These are phyloP conservation scores for Umbelopsis sp. DNA, from an alignment of 192 early-diverging fungal genomes.

Conservation along the genomic window DNA sequence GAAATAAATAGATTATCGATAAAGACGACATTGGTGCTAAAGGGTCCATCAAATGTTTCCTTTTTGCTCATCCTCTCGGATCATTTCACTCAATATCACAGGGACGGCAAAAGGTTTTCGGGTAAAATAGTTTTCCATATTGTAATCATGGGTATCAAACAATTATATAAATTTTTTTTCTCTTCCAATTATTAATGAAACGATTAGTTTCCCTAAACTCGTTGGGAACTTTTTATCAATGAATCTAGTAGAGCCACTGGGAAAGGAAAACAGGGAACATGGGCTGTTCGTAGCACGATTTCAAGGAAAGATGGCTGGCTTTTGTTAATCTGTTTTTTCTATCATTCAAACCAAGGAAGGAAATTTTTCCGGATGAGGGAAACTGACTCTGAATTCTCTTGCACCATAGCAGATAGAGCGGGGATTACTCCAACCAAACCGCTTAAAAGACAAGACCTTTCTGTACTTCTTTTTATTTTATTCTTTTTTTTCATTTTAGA, in stretches of 20 bases:
- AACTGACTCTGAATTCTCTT: conserved; percentile 7
- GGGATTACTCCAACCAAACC: background rate
- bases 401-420: conserved; percentile 17
- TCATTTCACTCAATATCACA: background rate
- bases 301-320: no score
- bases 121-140: conserved; percentile 9
- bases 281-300: background rate
- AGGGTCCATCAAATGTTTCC: background rate
- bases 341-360: background rate
- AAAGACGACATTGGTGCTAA: no score
- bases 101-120: conserved; percentile 21
- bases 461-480: background rate
- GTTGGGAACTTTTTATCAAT: no score
- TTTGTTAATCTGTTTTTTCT: background rate
- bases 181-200: no score
- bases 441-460: conserved; percentile 14
- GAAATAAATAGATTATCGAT: no score
- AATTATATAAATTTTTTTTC: no score
- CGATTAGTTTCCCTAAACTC: no score
- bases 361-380: conserved; percentile 16
- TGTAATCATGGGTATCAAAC: no score
- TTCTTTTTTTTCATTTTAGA: background rate
- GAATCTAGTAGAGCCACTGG: no score
- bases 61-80: background rate
- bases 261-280: background rate